Evolutionary conservation across 441 rosid genomes (phyloP).

Genomic region (Jatropha podagrica): DNA sequence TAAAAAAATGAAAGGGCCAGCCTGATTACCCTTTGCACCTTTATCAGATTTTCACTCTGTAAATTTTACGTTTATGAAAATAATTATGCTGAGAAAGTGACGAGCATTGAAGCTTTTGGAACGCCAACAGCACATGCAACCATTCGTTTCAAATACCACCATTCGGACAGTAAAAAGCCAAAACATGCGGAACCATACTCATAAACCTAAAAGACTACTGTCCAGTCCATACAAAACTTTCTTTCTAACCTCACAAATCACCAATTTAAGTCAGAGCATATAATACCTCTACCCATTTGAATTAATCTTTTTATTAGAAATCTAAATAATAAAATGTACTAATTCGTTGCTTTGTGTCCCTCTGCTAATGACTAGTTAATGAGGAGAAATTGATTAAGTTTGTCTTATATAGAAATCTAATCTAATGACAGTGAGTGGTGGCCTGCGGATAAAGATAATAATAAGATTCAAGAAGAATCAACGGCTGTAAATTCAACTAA

Average conservation of each 20-base stretch:
- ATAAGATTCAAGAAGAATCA: neutral
- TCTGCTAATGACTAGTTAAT: neutral
- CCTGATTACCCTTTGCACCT: neutral
- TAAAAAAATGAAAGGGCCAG: neutral
- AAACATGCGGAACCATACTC: neutral
- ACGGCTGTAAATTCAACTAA: neutral
- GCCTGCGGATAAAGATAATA: neutral
- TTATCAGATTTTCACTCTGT: neutral
- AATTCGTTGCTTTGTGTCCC: no score
- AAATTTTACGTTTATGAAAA: neutral
- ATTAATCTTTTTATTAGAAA: no score
- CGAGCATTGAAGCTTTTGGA: conserved; percentile 7
- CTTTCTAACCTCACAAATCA: no score
- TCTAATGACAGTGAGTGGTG: neutral
- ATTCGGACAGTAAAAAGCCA: neutral
- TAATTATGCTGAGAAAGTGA: conserved; percentile 11
- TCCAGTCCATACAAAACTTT: no score
- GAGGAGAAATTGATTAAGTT: conserved; percentile 6
- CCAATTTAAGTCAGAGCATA: no score
- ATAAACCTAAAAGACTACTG: no score
- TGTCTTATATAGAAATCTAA: conserved; percentile 15
- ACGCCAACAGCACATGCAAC: conserved; percentile 3
- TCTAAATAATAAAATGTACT: neutral
- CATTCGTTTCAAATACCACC: neutral
- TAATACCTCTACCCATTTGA: no score